A percentile compares a stretch with the other conserved stretches of the same genome.
Conservation (phyloP, 768 basidiomycete genomes). For the Suillus fuscotomentosus region DNA sequence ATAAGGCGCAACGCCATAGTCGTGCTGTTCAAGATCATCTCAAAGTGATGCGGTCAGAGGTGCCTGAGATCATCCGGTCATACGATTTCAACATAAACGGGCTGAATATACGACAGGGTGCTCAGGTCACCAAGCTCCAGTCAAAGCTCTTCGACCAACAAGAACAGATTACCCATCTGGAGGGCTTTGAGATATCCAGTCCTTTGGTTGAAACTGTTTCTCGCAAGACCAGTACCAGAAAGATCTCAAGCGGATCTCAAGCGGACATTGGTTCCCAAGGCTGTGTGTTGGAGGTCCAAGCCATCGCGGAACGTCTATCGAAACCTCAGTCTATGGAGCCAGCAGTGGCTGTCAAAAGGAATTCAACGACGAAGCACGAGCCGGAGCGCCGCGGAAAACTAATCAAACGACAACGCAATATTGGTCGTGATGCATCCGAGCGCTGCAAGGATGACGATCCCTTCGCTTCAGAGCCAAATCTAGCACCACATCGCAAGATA, state of each 20-base stretch:
- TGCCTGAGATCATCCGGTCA: background rate
- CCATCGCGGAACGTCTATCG: background rate
- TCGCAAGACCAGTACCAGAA: background rate
- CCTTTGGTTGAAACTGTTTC: background rate
- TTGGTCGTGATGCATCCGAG: background rate
- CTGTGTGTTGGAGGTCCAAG: background rate
- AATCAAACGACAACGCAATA: background rate
- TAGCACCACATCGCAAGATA: background rate
- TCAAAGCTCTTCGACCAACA: background rate
- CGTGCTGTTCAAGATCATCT: background rate
- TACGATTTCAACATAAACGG: background rate
- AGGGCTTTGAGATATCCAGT: background rate
- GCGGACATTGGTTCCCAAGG: background rate
- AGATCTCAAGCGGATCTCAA: background rate
- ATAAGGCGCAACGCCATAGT: background rate
- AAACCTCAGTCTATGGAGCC: background rate
- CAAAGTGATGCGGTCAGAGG: background rate
- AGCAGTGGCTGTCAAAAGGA: background rate
- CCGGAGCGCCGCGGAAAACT: background rate
- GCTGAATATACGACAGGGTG: background rate
- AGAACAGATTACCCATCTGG: background rate
- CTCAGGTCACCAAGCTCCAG: background rate
- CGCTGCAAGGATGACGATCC: background rate
- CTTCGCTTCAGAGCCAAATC: background rate
- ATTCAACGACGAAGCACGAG: background rate